These are phyloP conservation scores for Penicillium hordei DNA, from an alignment of 2,329 filamentous ascomycete genomes.

Conservation along the genomic window DNA sequence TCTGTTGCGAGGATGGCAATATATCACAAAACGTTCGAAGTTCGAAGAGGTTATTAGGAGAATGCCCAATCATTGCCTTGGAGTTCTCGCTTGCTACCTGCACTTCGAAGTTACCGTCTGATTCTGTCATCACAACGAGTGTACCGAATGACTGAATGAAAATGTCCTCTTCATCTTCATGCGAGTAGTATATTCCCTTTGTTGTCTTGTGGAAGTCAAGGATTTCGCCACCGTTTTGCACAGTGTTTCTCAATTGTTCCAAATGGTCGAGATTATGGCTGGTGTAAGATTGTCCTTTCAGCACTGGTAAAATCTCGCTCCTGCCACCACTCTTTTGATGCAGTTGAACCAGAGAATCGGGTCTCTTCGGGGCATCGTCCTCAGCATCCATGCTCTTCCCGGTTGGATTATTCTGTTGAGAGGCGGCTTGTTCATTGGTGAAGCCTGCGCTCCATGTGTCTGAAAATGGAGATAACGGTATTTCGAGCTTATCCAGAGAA, in stretches of 20 bases:
- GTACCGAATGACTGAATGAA: conserved; percentile 77
- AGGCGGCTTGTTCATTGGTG: conserved; percentile 1
- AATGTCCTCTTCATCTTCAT: conserved; percentile 62
- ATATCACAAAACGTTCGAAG: conserved; percentile 76
- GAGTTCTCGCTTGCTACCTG: conserved; percentile 79
- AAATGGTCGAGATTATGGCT: neutral
- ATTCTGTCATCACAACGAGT: conserved; percentile 68
- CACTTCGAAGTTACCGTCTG: conserved; percentile 64
- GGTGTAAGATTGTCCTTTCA: neutral
- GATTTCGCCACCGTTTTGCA: conserved; percentile 7
- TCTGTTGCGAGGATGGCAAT: conserved; percentile 74
- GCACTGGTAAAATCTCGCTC: neutral
- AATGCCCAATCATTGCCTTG: conserved; percentile 68
- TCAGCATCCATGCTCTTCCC: neutral
- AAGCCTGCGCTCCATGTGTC: conserved; percentile 9
- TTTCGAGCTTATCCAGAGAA: conserved; percentile 24
- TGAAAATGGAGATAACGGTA: conserved; percentile 19
- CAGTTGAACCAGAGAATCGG: conserved; percentile 7
- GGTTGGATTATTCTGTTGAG: neutral
- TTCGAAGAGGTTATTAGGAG: conserved; percentile 70
- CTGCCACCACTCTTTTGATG: conserved; percentile 6
- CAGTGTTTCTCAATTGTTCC: neutral
- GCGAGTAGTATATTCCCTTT: conserved; percentile 7
- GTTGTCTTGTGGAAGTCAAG: conserved; percentile 6
- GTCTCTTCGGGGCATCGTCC: neutral